Evolutionary conservation across 106 monocot genomes (phyloP), one percentile per base, ranked within the genome.

Genomic region (Phalaenopsis equestris): DNA sequence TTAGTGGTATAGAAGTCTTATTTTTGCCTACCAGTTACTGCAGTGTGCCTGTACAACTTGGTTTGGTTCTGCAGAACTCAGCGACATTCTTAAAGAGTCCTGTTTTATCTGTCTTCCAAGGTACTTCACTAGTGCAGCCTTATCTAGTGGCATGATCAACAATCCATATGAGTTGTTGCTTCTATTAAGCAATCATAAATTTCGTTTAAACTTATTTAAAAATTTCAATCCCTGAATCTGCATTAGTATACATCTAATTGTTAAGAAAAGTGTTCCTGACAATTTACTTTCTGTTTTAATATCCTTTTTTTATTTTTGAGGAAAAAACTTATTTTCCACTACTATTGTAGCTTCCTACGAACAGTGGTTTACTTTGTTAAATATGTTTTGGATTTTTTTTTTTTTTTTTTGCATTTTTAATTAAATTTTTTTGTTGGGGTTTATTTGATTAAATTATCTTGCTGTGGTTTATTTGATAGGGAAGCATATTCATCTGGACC

Each of bases 401-500:
- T 17, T 48, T 30, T 58, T 61, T 61, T 21, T 5, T 6, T 21
- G 17, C 39, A 37, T n/a, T 72, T 38, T n/a, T n/a, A n/a, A n/a
- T n/a, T 58, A 55, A 56, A 76, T 19, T 74, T 7, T 58, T 19
- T 65, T 45, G 11, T 41, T 52, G 14, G 67, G 30, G 43, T 42
- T 65, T 47, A 6, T 79, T 75, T 79, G 73, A 79, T 81, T 58
- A 55, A 56, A 76, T 19, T 74, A 12, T 58, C 36, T 65, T 45
- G 11, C 49, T 52, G 14, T 75, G 30, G 43, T 42, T 65, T 47
- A 6, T 79, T 75, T 79, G 73, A 79, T 81, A 98, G 97, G 81
- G 92, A 99, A 41, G 87, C 94, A 64, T 94, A 84, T 81, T 88
- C 86, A 64, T 81, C 84, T 83, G 86, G 82, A 46, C 75, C 76